phyloP scores from a whole-genome alignment of 2,329 filamentous ascomycete species.

The Aspergillus latus region DNA sequence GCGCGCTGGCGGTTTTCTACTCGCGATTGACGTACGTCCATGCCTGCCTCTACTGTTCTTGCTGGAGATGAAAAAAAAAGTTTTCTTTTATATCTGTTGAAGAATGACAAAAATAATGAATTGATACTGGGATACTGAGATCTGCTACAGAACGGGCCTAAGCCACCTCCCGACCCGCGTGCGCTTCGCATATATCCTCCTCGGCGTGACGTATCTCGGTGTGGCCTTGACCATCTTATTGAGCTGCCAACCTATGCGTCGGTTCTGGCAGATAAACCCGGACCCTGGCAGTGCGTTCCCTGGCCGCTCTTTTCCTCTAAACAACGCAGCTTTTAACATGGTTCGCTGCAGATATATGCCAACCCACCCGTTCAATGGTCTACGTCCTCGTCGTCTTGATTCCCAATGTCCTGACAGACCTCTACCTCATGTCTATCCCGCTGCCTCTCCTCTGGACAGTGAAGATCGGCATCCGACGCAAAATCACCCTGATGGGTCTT shows the following conservation, averaged over 20 bases:
- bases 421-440: conserved; percentile 59
- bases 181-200: conserved; percentile 50
- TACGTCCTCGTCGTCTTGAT: conserved; percentile 50
- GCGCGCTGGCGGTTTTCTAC: conserved; percentile 56
- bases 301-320: no score
- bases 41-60: not conserved
- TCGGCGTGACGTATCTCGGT: conserved; percentile 50
- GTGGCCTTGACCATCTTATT: conserved; percentile 51
- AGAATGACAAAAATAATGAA: no score
- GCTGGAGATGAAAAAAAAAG: no score
- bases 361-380: conserved; percentile 48
- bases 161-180: conserved; percentile 45
- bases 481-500: conserved; percentile 52
- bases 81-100: no score
- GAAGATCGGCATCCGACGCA: conserved; percentile 48
- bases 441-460: conserved; percentile 58
- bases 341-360: conserved; percentile 42
- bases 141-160: conserved; percentile 36
- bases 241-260: conserved; percentile 54
- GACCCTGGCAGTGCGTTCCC: conserved; percentile 54
- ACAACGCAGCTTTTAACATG: no score
- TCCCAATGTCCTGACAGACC: conserved; percentile 56
- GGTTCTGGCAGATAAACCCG: conserved; percentile 61
- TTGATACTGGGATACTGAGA: no score
- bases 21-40: conserved; percentile 48